A percentile compares a stretch with the other conserved stretches of the same genome.
phyloP scores from a whole-genome alignment of 176 grass and related monocot genomes.

The Elaeis guineensis region DNA sequence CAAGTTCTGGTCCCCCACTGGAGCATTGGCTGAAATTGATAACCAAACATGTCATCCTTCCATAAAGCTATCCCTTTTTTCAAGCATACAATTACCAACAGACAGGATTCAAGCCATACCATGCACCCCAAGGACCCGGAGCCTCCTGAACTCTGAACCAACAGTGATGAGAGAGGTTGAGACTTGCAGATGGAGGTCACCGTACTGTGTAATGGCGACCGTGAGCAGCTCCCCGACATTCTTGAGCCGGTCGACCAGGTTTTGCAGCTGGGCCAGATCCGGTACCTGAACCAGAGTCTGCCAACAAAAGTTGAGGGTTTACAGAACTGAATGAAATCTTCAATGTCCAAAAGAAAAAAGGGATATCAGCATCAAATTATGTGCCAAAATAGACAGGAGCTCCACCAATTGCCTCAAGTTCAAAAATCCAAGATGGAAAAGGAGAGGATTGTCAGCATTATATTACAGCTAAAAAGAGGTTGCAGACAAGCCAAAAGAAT shows the following conservation, averaged over 20 bases:
- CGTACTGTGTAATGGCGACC: slow-evolving; percentile 69
- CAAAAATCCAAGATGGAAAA: too few relatives aligned
- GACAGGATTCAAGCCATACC: slow-evolving; percentile 26
- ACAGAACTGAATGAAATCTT: too few relatives aligned
- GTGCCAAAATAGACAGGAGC: too few relatives aligned
- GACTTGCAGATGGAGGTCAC: slow-evolving; percentile 84
- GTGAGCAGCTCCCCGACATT: slow-evolving; percentile 70
- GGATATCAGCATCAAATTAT: too few relatives aligned
- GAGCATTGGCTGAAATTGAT: slow-evolving; percentile 55
- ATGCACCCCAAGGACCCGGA: slow-evolving; percentile 59
- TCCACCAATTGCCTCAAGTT: too few relatives aligned
- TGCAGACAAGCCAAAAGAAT: too few relatives aligned
- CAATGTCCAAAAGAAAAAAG: too few relatives aligned
- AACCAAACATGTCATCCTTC: not conserved
- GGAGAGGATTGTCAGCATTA: too few relatives aligned
- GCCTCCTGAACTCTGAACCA: slow-evolving; percentile 82
- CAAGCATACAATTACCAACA: not conserved
- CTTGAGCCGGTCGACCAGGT: slow-evolving; percentile 81
- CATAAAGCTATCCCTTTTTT: too few relatives aligned
- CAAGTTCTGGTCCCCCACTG: slow-evolving; percentile 43
- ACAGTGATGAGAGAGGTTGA: slow-evolving; percentile 65
- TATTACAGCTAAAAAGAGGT: too few relatives aligned
- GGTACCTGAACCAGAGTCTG: slow-evolving; percentile 87
- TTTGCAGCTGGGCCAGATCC: slow-evolving; percentile 74
- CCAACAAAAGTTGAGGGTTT: slow-evolving; percentile 23